Base-by-base conservation (phyloP, 2,329 filamentous ascomycete genomes). In the Proliferodiscus dingleyae region DNA sequence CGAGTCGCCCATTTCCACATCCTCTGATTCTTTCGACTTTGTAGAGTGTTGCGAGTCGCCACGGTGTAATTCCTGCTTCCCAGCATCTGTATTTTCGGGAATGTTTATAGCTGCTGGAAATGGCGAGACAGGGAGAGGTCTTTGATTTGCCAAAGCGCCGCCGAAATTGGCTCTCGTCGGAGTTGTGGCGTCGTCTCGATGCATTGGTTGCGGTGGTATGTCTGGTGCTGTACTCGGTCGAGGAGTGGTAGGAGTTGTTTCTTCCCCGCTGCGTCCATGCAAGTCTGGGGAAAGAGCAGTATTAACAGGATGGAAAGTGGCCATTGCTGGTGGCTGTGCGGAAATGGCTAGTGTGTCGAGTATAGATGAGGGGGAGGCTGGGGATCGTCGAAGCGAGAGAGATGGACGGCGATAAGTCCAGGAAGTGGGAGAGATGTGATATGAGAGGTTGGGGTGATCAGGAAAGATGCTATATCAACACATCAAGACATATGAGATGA, bases 1-100 rank as follows among this genome's bases (percentile, higher is more conserved):
- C 9, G 85, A 85, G 15, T 85, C 83, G 30, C 84, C 84, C 77
- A 89, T 87, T 49, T 88, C 83, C 19, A 88, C 73, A 57, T 94
- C 88, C 49, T 81, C 75, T 3, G 80, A 80, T 29, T 77, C 75
- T 44, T 60, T 71, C n/a, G 81, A 81, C 51, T 77, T 77, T 50
- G 70, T 71, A 8, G 83, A 80, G 44, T 72, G 71, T 51, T 84
- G 76, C 16, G 83, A 84, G 51, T 78, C 73, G 44, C 75, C 77
- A 49, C 76, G 69, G 53, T 71, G 73, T 23, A 73, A 64, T 10
- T 66, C 61, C 37, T 70, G 63, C 33, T 66, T 62, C 43, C 65
- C 67, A 54, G 74, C 60, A 59, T 73, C 64, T 60, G 70, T 61
- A 23, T 57, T 53, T 22, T 73, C 70, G 51, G 69, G 71, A 19